phyloP scores from a whole-genome alignment of 805 yeast genomes.

The Kodamaea leandrae region DNA sequence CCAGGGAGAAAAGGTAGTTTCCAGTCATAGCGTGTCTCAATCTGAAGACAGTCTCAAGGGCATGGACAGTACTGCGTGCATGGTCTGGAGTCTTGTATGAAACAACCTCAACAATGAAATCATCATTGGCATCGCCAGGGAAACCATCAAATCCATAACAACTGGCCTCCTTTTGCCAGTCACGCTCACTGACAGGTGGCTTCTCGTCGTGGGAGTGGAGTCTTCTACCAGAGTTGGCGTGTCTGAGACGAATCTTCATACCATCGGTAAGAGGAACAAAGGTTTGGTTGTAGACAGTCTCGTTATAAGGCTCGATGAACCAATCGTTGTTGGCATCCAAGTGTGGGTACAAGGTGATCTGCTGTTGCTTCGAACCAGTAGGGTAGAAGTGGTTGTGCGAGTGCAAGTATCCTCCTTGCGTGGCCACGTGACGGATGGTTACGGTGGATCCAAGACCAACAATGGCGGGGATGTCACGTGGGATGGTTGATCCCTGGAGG shows the following conservation, averaged over 20 bases:
- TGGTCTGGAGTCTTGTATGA: conserved; percentile 46
- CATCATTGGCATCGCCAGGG: conserved; percentile 82
- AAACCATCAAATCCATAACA: conserved; percentile 76
- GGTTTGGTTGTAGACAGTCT: conserved; percentile 50
- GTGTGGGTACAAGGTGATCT: conserved; percentile 77
- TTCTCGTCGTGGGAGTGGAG: conserved; percentile 82
- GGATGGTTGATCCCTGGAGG: conserved; percentile 58
- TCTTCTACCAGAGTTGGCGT: conserved; percentile 57
- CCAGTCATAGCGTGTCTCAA: conserved; percentile 79
- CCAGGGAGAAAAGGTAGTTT: conserved; percentile 73
- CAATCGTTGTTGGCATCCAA: conserved; percentile 72
- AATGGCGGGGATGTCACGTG: conserved; percentile 54
- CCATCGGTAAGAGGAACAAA: conserved; percentile 67
- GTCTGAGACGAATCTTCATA: conserved; percentile 66
- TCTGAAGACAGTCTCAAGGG: conserved; percentile 69
- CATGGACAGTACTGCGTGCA: conserved; percentile 56
- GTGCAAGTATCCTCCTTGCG: conserved; percentile 79
- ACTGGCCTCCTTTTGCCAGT: conserved; percentile 83
- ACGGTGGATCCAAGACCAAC: conserved; percentile 73
- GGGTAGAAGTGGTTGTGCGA: conserved; percentile 72
- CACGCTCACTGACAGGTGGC: conserved; percentile 71
- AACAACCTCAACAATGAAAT: conserved; percentile 73
- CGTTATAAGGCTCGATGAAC: conserved; percentile 66
- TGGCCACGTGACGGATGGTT: conserved; percentile 64
- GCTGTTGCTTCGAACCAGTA: conserved; percentile 83